Percentiles rank a stretch among this genome's conserved stretches.
Conservation (phyloP, 2,329 filamentous ascomycete species). For the Neonectria magnoliae region DNA sequence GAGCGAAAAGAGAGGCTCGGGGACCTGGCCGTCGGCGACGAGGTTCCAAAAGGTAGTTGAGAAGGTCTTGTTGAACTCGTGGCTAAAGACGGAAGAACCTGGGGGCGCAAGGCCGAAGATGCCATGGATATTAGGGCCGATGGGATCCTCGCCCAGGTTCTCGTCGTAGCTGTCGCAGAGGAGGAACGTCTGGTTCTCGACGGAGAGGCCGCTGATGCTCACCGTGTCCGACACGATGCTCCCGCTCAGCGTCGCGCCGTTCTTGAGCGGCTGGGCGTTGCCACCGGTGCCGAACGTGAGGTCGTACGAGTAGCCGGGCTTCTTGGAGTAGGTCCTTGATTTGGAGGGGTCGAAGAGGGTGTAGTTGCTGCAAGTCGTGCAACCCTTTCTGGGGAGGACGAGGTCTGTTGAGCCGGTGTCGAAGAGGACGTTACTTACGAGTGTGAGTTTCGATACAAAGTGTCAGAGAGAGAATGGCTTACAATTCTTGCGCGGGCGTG, state of each 20-base stretch:
- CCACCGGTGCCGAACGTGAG: conserved; percentile 42
- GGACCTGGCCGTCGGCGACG: conserved; percentile 37
- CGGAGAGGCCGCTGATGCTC: conserved; percentile 36
- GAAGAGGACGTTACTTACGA: conserved; percentile 45
- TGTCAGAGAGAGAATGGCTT: conserved; percentile 21
- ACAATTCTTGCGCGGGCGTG: conserved; percentile 42
- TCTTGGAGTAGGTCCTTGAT: conserved; percentile 43
- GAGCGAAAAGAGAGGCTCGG: conserved; percentile 43
- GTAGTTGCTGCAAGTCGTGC: conserved; percentile 41
- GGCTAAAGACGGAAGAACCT: conserved; percentile 24
- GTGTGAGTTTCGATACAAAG: neutral
- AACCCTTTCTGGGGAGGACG: conserved; percentile 43
- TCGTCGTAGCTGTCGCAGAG: conserved; percentile 45
- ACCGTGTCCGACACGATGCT: conserved; percentile 44
- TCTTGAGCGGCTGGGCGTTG: conserved; percentile 40
- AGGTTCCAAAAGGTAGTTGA: conserved; percentile 45
- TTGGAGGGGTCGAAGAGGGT: conserved; percentile 40
- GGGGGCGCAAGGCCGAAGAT: conserved; percentile 45
- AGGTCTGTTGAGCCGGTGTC: conserved; percentile 46
- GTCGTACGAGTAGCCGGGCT: conserved; percentile 29
- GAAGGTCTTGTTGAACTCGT: conserved; percentile 14
- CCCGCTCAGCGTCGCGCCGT: conserved; percentile 38
- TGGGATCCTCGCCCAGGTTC: conserved; percentile 37
- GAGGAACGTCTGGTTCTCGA: conserved; percentile 43
- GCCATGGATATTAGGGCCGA: conserved; percentile 41